Evolutionary conservation across 2,329 filamentous ascomycete genomes (phyloP).

Genomic region (Colletotrichum sp.): DNA sequence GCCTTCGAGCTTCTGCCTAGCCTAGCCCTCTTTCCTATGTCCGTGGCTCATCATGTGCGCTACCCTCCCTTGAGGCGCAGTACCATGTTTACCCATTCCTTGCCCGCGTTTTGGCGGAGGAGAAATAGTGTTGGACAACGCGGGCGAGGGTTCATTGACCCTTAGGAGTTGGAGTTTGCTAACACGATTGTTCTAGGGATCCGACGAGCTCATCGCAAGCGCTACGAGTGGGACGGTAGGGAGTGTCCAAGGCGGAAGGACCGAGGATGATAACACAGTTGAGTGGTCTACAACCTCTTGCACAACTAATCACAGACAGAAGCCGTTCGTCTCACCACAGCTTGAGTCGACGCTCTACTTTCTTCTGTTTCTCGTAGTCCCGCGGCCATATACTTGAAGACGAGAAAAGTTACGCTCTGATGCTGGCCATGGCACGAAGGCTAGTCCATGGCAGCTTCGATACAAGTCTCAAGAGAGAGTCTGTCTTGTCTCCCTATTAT

Average conservation of each 20-base stretch:
- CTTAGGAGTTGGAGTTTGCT: background rate
- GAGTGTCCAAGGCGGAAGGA: background rate
- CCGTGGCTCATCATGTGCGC: background rate
- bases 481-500: background rate
- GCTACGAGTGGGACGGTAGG: background rate
- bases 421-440: background rate
- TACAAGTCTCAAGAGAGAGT: background rate
- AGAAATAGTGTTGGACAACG: background rate
- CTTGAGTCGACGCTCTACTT: fast-evolving
- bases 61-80: background rate
- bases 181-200: background rate
- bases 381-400: background rate
- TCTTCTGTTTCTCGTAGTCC: background rate
- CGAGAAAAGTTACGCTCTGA: background rate
- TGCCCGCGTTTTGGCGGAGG: background rate
- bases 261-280: background rate
- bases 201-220: background rate
- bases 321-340: background rate
- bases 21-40: background rate
- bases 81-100: background rate
- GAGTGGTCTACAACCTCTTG: background rate
- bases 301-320: fast-evolving
- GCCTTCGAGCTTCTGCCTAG: background rate
- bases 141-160: background rate
- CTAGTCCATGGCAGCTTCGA: background rate